phyloP scores from a whole-genome alignment of 371 early-diverging fungal genomes.

The Mucor velutinosus region DNA sequence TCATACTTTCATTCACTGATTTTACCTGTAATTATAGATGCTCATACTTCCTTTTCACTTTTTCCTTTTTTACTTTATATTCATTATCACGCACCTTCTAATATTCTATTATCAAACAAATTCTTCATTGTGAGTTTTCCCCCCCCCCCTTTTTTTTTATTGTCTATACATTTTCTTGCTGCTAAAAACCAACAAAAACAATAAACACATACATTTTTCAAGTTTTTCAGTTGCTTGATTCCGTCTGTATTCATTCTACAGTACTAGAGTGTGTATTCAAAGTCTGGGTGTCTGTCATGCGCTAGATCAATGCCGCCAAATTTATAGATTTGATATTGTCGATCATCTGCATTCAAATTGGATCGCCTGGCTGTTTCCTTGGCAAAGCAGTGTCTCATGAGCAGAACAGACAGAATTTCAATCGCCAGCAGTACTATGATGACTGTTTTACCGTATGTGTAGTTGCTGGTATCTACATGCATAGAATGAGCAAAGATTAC shows the following conservation, averaged over 20 bases:
- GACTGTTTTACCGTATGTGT: constrained; percentile 20
- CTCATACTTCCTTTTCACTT: not conserved
- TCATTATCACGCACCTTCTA: not conserved
- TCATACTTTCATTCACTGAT: not conserved
- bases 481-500: not conserved
- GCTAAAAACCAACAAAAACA: no score
- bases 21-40: constrained; percentile 7
- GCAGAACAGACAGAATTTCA: constrained; percentile 30
- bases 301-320: constrained; percentile 43
- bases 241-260: not conserved
- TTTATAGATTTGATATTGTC: constrained; percentile 30
- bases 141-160: constrained; percentile 5
- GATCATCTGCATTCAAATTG: constrained; percentile 22
- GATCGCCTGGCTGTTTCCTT: constrained; percentile 35
- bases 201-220: no score
- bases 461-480: not conserved
- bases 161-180: constrained; percentile 2
- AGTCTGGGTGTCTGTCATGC: constrained; percentile 51
- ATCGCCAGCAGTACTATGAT: constrained; percentile 23
- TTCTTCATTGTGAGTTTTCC: not conserved
- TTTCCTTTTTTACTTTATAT: not conserved
- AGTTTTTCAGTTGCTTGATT: no score
- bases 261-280: constrained; percentile 23
- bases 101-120: not conserved
- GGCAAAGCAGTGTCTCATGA: constrained; percentile 24